phyloP scores from a whole-genome alignment of 768 basidiomycete species.

The Neoboletus brunneissimus region DNA sequence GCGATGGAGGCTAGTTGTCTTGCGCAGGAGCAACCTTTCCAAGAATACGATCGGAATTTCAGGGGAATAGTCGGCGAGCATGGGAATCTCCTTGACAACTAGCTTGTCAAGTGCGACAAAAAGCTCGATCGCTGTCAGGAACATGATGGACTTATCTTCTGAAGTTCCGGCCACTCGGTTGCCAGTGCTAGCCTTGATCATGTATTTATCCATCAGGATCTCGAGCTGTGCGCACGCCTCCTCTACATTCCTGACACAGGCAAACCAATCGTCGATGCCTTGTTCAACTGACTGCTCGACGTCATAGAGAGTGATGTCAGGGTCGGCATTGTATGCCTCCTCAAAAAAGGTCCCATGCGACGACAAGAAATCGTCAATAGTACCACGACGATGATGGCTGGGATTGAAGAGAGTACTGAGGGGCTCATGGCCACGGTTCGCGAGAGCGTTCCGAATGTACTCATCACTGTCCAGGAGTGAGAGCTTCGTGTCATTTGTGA shows the following conservation, averaged over 20 bases:
- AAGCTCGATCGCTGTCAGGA: slow-evolving; percentile 37
- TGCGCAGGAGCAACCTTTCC: not conserved
- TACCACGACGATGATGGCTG: not conserved
- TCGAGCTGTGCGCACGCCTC: no score
- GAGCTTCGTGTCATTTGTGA: not conserved
- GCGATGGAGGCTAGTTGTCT: slow-evolving; percentile 24
- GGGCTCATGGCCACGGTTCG: no score
- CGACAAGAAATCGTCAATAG: not conserved
- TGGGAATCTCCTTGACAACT: slow-evolving; percentile 15
- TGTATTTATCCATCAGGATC: no score
- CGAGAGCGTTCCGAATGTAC: not conserved
- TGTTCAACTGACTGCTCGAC: not conserved
- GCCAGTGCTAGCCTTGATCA: no score
- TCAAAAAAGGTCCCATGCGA: not conserved
- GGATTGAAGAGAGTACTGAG: no score
- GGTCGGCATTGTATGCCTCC: not conserved
- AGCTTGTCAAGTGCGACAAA: slow-evolving; percentile 34
- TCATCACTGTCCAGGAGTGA: not conserved
- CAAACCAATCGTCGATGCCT: not conserved
- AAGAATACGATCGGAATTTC: slow-evolving; percentile 31
- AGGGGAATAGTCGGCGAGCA: slow-evolving; percentile 32
- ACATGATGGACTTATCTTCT: slow-evolving; percentile 38
- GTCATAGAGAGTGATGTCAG: no score
- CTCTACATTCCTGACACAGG: not conserved
- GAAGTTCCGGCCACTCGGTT: slow-evolving; percentile 8